Evolutionary conservation across 2,329 filamentous ascomycete genomes (phyloP), one percentile per base, ranked within the genome.

Genomic region (Macrophomina tecta): DNA sequence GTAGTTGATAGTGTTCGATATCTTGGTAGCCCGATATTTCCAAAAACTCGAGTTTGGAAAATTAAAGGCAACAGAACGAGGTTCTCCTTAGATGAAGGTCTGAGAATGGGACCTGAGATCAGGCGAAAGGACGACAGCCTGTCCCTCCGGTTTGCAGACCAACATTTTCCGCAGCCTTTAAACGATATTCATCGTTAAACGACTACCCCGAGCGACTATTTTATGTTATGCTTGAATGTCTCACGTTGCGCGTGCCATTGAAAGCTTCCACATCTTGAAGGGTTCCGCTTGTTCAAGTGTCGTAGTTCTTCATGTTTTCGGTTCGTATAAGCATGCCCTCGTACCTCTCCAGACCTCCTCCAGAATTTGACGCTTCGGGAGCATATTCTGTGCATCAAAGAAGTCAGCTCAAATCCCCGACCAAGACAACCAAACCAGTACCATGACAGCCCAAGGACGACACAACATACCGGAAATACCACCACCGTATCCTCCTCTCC

Each of bases 311-410:
- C 36, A 66, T 42, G 45, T 51, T 14, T 67, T 67, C 4, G 68
- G 83, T 75, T 92, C 93, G 77, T 93, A 96, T 68, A 99, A 82
- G 79, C 94, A 97, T 66, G 87, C 89, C 71, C 92, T 87, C 2
- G 90, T 88, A 0, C 93, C 94, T 72, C 93, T 89, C 95, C 95
- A 98, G 2, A 98, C 94, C 71, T 88, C 86, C 81, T 97, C 93
- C 34, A 98, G 83, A 65, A 97, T 90, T 58, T 82, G 84, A 66
- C 91, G 83, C 67, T 88, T 81, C 0, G 95, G 95, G 69, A 97
- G 76, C 70, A 97, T 79, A 66, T 86, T 85, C 82, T 87, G 56
- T 38, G 8, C 28, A 36, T 23, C 23, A 7, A 12, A 11, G 14
- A 16, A 38, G 61, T 60, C 51, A 70, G 67, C 28, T 18, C n/a